Evolutionary conservation across 2,329 filamentous ascomycete genomes (phyloP).

Genomic region (Didymosphaeria variabile): DNA sequence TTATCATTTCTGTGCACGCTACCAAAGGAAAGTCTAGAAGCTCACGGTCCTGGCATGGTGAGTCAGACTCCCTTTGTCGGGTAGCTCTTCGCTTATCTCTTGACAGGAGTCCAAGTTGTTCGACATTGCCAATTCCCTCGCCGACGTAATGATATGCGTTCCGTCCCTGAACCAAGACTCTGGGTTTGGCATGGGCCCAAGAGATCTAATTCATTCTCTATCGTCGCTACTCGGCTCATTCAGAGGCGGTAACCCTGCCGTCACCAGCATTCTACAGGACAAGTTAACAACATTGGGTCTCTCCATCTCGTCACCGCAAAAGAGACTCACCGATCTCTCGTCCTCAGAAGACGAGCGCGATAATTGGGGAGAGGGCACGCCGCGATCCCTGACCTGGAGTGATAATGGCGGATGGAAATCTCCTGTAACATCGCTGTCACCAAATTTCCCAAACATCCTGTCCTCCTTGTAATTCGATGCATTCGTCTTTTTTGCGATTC

Average conservation of each 20-base stretch:
- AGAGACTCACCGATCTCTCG: slow-evolving; percentile 37
- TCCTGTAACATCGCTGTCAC: slow-evolving; percentile 1
- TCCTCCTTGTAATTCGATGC: not conserved
- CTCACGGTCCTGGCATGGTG: slow-evolving; percentile 49
- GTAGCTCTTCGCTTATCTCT: not conserved
- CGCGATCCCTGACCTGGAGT: slow-evolving; percentile 18
- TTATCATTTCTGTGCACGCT: slow-evolving; percentile 40
- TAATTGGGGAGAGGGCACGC: slow-evolving; percentile 28
- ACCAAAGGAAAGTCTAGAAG: slow-evolving; percentile 44
- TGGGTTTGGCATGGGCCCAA: slow-evolving; percentile 40
- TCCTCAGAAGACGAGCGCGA: slow-evolving; percentile 44
- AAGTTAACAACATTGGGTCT: slow-evolving; percentile 42
- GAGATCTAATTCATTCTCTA: slow-evolving; percentile 46
- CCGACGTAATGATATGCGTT: slow-evolving; percentile 50
- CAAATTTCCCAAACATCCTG: slow-evolving; percentile 5
- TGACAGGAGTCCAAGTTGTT: slow-evolving; percentile 46
- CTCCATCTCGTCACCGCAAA: slow-evolving; percentile 38
- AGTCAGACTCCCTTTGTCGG: not conserved
- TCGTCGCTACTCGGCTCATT: slow-evolving; percentile 41
- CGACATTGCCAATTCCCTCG: slow-evolving; percentile 47
- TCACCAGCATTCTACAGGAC: slow-evolving; percentile 44
- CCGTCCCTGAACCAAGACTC: slow-evolving; percentile 43
- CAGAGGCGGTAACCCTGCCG: slow-evolving; percentile 45
- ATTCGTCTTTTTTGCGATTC: no score
- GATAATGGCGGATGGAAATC: slow-evolving; percentile 14